Evolutionary conservation across 768 basidiomycete species (phyloP), one percentile per base, ranked within the genome.

Genomic region (Cyclocybe aegerita): DNA sequence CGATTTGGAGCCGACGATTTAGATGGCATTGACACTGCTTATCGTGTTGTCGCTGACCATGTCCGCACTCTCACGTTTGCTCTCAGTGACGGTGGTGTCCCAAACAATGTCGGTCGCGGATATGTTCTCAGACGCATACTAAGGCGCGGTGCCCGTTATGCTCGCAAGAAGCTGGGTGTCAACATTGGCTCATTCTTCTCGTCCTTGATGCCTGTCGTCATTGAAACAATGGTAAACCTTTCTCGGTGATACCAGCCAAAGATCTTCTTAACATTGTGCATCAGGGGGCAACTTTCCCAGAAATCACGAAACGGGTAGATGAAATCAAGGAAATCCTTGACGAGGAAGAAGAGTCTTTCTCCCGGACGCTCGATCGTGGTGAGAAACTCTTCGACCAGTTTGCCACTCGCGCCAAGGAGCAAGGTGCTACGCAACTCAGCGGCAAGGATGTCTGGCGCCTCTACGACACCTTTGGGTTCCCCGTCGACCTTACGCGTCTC

Each of bases 381-480:
- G 97, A 99, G 74, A 92, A 86, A 63, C 78, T 98, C 4, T 99
- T 98, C 66, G 92, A 95, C 48, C 83, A 90, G 58, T 97, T 92
- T 67, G 90, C 88, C 15, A 63, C 73, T 23, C 76, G 80, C 31
- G 85, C 95, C 7, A 76, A 76, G 56, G 78, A 85, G 46, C 72
- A 78, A 42, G 86, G 85, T 7, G 60, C 70, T 4, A 85, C 73
- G 35, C 81, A 84, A 57, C 82, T 99, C 30, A 83, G 75, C 52
- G 97, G 97, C 17, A 89, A 86, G 58, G 96, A 99, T 62, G 92
- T 98, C 33, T 99, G 97, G 97, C 81, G 91, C 23, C 70, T 99
- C 44, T 98, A 98, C 65, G 97, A 99, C 65, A 98, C 97, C 1
- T 99, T 90, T 64, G 97, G 97, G 44, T 99, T 99, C 75, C 97